These are phyloP conservation scores for Parietaria judaica DNA, from an alignment of 306 rosid species.

Conservation along the genomic window DNA sequence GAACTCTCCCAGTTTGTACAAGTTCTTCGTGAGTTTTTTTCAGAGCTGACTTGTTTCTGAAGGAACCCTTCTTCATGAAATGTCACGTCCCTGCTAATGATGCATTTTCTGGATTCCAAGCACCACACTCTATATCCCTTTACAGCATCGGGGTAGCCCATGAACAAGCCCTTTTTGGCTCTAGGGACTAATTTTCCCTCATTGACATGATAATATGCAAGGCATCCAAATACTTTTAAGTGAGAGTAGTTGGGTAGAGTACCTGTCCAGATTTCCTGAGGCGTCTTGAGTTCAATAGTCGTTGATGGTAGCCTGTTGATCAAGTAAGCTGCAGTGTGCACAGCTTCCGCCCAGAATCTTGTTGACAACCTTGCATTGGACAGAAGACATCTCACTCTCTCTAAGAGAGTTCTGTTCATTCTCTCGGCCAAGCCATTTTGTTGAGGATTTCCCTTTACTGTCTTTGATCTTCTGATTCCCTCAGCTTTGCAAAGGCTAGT, in stretches of 20 bases:
- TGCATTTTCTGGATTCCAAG: background rate
- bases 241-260: background rate
- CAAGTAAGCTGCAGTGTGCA: background rate
- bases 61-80: background rate
- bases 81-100: background rate
- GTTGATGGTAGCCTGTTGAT: background rate
- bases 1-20: too few species aligned
- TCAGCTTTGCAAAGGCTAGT: too few species aligned
- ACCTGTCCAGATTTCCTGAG: background rate
- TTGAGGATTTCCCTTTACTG: too few species aligned
- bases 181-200: background rate
- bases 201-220: background rate
- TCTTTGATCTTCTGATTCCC: too few species aligned
- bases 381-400: background rate
- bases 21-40: too few species aligned
- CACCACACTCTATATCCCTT: background rate
- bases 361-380: background rate
- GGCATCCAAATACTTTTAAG: background rate
- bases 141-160: background rate
- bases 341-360: background rate
- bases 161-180: background rate
- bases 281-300: background rate
- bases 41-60: background rate
- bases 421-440: too few species aligned
- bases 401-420: background rate